Conservation (phyloP, 192 early-diverging fungal genomes). For the Coemansia sp. region DNA sequence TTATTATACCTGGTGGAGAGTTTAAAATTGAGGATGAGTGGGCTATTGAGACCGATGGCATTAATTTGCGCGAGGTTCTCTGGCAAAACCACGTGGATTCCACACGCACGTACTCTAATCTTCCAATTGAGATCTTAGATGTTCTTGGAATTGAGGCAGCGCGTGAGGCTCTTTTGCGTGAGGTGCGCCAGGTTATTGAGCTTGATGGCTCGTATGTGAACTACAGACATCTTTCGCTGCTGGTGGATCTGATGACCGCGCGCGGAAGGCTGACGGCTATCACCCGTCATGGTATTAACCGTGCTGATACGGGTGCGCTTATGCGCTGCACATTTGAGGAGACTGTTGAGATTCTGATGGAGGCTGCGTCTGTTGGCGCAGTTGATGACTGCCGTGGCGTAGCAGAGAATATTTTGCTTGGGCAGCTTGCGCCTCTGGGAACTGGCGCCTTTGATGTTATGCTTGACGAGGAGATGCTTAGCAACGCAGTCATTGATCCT, state of each 20-base stretch:
- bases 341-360: conserved; percentile 97
- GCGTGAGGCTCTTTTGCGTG: conserved; percentile 83
- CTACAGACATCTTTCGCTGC: conserved; percentile 92
- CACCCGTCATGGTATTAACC: conserved; percentile 97
- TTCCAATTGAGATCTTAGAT: conserved; percentile 84
- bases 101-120: conserved; percentile 84
- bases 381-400: conserved; percentile 95
- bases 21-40: conserved; percentile 67
- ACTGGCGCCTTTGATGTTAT: conserved; percentile 92
- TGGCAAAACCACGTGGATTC: conserved; percentile 80
- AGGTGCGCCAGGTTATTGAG: conserved; percentile 91
- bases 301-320: conserved; percentile 89
- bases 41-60: conserved; percentile 91
- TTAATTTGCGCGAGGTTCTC: conserved; percentile 85
- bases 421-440: conserved; percentile 94
- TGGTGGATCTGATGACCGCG: conserved; percentile 96
- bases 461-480: conserved; percentile 90
- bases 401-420: conserved; percentile 95
- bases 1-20: conserved; percentile 60
- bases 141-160: conserved; percentile 97
- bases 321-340: conserved; percentile 98
- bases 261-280: conserved; percentile 93
- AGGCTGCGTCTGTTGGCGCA: conserved; percentile 87
- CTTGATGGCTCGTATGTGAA: conserved; percentile 97
- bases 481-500: conserved; percentile 62